Base-by-base conservation (phyloP, 371 early-diverging fungal species). In the Mortierella sp. region DNA sequence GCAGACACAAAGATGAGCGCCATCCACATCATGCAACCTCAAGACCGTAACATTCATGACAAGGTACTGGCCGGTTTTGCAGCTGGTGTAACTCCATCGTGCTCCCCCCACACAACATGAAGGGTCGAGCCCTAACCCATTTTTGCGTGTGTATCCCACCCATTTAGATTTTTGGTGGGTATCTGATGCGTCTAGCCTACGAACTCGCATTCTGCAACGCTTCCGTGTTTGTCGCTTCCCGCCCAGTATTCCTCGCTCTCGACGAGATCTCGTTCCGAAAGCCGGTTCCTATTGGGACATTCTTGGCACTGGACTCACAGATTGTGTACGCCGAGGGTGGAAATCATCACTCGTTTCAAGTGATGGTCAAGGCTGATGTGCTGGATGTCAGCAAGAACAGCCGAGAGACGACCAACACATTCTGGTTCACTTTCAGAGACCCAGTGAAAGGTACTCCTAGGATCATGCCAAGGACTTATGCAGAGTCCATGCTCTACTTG, bases 1-100 rank as follows among this genome's bases (percentile, higher is more conserved):
- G 81, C 87, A 21, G 91, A 95, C 61, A 94, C 97, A 7, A 80
- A 71, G 5, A 82, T 93, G 67, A 86, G 92, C 49, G 89, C 91
- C 24, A 85, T 92, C 34, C 83, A 83, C 47, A 67, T 94, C 38
- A 89, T 91, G 90, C 86, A 88, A 58, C 94, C 94, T 24, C 94
- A 94, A 59, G 92, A 95, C 52, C 90, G 96, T 45, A 98, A 98
- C 65, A 89, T 98, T 34, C 95, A 98, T 72, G 89, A 92, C 68
- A 76, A 76, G 69, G 73, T 67, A 63, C 24, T 16, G 21, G 5
- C 10, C 10, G 7, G 10, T 4, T 10, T 34, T 34, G 34, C 34
- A 34, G 10, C 34, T 34, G 34, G 34, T 7, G 10, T 34, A 10
- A 10, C 10, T 34, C 10, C 34, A 34, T 34, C 10, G 34, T 10